Evolutionary conservation across 176 grass and related monocot species (phyloP).

Genomic region (Carex myosuroides): DNA sequence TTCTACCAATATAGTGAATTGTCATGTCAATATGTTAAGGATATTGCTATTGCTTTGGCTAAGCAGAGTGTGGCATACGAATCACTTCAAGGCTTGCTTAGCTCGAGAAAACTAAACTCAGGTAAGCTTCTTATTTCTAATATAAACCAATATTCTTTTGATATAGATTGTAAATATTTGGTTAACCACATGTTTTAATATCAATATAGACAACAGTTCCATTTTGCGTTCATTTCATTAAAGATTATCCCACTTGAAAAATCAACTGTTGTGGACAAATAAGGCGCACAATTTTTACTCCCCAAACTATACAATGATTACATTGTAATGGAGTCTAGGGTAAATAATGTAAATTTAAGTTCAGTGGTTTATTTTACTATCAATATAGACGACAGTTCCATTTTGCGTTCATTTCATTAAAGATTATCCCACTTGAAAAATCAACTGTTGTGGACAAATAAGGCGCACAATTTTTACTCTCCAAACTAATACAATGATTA

Average conservation of each 20-base stretch:
- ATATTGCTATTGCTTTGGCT: neutral
- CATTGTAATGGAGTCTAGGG: neutral
- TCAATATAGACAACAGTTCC: neutral
- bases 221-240: neutral
- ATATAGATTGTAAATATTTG: neutral
- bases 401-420: neutral
- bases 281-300: neutral
- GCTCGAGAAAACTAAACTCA: constrained; percentile 36
- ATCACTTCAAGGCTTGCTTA: constrained; percentile 61
- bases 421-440: neutral
- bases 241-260: neutral
- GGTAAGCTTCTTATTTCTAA: constrained; percentile 37
- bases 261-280: neutral
- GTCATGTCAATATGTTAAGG: neutral
- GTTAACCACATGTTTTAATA: neutral
- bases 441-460: neutral
- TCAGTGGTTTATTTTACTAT: neutral
- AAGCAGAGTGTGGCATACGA: constrained; percentile 90
- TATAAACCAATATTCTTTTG: neutral
- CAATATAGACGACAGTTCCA: neutral
- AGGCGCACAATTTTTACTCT: neutral
- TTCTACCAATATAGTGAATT: neutral
- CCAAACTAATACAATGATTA: neutral
- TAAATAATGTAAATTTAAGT: neutral
- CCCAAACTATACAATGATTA: neutral